A percentile compares a stretch with the other conserved stretches of the same genome.
These are phyloP conservation scores for Epichloe uncinata DNA, from an alignment of 2,329 filamentous ascomycete species.

Conservation along the genomic window DNA sequence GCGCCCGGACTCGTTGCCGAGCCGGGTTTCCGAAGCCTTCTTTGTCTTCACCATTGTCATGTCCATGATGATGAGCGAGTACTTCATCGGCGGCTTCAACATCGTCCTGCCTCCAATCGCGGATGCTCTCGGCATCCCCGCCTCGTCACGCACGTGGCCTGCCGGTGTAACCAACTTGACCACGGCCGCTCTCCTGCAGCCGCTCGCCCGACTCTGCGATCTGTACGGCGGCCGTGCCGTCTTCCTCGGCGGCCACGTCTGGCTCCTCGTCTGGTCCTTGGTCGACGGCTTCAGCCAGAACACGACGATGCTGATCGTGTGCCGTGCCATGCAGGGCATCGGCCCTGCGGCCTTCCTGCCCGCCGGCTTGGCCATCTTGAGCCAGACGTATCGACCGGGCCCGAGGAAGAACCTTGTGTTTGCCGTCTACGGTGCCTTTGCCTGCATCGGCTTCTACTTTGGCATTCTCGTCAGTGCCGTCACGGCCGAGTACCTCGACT, in stretches of 20 bases:
- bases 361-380: constrained; percentile 57
- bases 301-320: constrained; percentile 58
- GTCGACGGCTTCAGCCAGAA: constrained; percentile 56
- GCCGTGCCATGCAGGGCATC: constrained; percentile 60
- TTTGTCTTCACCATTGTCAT: constrained; percentile 50
- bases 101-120: constrained; percentile 57
- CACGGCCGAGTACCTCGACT: constrained; percentile 44
- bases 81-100: constrained; percentile 64
- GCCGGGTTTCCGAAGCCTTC: constrained; percentile 40
- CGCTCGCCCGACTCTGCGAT: constrained; percentile 47
- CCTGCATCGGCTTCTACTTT: constrained; percentile 44
- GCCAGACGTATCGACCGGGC: constrained; percentile 55
- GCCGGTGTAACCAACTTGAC: constrained; percentile 48
- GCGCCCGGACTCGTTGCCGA: constrained; percentile 42
- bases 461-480: constrained; percentile 58
- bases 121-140: constrained; percentile 48
- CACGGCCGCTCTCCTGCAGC: constrained; percentile 44
- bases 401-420: constrained; percentile 58
- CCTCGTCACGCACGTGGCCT: constrained; percentile 48
- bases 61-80: constrained; percentile 56
- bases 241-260: constrained; percentile 45
- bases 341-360: constrained; percentile 58
- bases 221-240: constrained; percentile 49
- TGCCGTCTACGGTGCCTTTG: constrained; percentile 44
- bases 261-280: constrained; percentile 57